Percentiles rank a stretch among this genome's conserved stretches.
These are phyloP conservation scores for Colletotrichum acutatum DNA, from an alignment of 2,329 filamentous ascomycete genomes.

Conservation along the genomic window DNA sequence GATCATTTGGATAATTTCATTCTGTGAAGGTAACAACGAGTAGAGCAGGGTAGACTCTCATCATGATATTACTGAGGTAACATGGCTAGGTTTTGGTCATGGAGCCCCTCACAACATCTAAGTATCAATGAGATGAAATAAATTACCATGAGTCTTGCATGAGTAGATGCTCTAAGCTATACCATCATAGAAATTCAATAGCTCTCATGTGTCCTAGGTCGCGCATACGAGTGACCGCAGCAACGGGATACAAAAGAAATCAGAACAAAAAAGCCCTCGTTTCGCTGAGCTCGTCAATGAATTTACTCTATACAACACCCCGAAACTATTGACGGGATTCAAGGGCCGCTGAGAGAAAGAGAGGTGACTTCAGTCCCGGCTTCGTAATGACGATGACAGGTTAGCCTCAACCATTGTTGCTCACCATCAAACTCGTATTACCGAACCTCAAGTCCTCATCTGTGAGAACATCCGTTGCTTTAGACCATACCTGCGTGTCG, in stretches of 20 bases:
- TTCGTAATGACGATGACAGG: too few species aligned
- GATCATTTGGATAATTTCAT: too few species aligned
- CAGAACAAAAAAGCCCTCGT: not conserved
- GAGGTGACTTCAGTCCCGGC: not conserved
- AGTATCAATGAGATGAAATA: not conserved
- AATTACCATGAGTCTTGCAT: not conserved
- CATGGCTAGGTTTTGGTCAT: not conserved
- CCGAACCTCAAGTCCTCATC: not conserved
- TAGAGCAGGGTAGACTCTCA: too few species aligned
- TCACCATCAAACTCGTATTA: not conserved
- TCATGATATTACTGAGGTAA: not conserved
- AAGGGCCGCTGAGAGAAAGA: not conserved
- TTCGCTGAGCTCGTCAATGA: not conserved
- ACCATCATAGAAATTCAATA: not conserved
- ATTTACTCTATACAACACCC: not conserved
- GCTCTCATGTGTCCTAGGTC: not conserved
- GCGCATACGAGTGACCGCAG: not conserved
- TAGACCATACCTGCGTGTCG: constrained; percentile 9
- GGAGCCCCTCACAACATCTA: not conserved
- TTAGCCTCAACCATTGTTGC: too few species aligned
- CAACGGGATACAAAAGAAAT: too few species aligned
- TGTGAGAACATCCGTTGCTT: not conserved
- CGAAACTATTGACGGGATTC: not conserved
- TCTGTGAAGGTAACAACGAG: too few species aligned
- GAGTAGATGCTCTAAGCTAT: not conserved